Evolutionary conservation across 2,329 filamentous ascomycete genomes (phyloP).

Genomic region (Aurifilum marmelostoma): DNA sequence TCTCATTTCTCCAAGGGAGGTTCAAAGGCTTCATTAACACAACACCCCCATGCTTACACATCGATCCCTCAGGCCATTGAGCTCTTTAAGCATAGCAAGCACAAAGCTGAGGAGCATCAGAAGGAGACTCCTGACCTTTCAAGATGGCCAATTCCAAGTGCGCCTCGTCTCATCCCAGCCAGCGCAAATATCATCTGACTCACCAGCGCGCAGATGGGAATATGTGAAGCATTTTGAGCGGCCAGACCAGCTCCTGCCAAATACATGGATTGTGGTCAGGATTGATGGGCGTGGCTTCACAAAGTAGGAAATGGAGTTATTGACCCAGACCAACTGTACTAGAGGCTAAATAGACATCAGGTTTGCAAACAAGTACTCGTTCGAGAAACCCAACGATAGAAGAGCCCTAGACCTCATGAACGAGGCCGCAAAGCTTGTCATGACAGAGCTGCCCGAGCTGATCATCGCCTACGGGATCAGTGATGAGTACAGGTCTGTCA

Average conservation of each 20-base stretch:
- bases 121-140: background rate
- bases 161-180: conserved; percentile 20
- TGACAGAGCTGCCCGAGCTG: conserved; percentile 82
- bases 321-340: background rate
- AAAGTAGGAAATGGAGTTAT: conserved; percentile 61
- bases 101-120: background rate
- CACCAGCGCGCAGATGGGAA: conserved; percentile 68
- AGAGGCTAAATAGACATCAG: conserved; percentile 48
- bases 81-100: background rate
- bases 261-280: conserved; percentile 94
- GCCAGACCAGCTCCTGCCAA: conserved; percentile 76
- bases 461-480: conserved; percentile 90
- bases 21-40: background rate
- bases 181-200: conserved; percentile 33
- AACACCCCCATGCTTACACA: conserved; percentile 4
- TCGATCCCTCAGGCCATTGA: background rate
- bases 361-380: conserved; percentile 80
- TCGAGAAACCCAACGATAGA: conserved; percentile 90
- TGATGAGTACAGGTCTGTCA: conserved; percentile 76
- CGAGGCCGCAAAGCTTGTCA: conserved; percentile 79
- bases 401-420: conserved; percentile 94
- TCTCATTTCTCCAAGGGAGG: conserved; percentile 3
- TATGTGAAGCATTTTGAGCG: conserved; percentile 93
- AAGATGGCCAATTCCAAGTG: conserved; percentile 37
- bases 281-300: conserved; percentile 95